These are phyloP conservation scores for Naganishia liquefaciens DNA, from an alignment of 1,284 basidiomycete genomes.

Conservation along the genomic window DNA sequence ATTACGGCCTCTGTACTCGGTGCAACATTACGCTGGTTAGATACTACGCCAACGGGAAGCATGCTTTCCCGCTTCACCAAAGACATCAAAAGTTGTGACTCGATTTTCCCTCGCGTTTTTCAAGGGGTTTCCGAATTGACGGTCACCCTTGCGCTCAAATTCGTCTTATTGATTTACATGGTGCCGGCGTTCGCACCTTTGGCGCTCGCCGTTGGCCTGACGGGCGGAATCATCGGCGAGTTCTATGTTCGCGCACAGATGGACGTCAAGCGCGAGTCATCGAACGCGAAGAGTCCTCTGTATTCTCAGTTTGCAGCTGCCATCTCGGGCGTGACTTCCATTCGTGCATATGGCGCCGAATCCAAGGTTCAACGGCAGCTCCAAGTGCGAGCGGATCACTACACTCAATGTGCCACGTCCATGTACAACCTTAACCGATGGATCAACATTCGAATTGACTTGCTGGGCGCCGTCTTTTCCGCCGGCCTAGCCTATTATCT, in stretches of 20 bases:
- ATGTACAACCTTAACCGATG: slow-evolving; percentile 52
- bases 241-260: slow-evolving; percentile 69
- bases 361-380: slow-evolving; percentile 45
- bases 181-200: slow-evolving; percentile 55
- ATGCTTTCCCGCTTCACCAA: slow-evolving; percentile 60
- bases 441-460: slow-evolving; percentile 37
- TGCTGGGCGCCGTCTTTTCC: slow-evolving; percentile 36
- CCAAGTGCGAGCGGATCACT: slow-evolving; percentile 49
- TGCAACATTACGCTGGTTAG: slow-evolving; percentile 63
- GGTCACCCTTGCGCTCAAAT: slow-evolving; percentile 54
- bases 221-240: slow-evolving; percentile 59
- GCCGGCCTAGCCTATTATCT: slow-evolving; percentile 35
- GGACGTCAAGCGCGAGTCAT: slow-evolving; percentile 61
- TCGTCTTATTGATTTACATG: slow-evolving; percentile 57
- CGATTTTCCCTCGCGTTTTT: slow-evolving; percentile 45
- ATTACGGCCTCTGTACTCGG: slow-evolving; percentile 64
- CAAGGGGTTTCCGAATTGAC: slow-evolving; percentile 47
- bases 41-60: slow-evolving; percentile 60
- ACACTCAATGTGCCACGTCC: slow-evolving; percentile 46
- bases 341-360: slow-evolving; percentile 53
- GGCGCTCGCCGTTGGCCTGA: slow-evolving; percentile 52
- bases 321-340: slow-evolving; percentile 62
- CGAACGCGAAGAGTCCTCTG: slow-evolving; percentile 56
- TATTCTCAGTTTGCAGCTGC: slow-evolving; percentile 70
- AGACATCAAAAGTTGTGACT: slow-evolving; percentile 58